phyloP scores from a whole-genome alignment of 2,329 filamentous ascomycete species.

The Ceratocystis lukuohia region DNA sequence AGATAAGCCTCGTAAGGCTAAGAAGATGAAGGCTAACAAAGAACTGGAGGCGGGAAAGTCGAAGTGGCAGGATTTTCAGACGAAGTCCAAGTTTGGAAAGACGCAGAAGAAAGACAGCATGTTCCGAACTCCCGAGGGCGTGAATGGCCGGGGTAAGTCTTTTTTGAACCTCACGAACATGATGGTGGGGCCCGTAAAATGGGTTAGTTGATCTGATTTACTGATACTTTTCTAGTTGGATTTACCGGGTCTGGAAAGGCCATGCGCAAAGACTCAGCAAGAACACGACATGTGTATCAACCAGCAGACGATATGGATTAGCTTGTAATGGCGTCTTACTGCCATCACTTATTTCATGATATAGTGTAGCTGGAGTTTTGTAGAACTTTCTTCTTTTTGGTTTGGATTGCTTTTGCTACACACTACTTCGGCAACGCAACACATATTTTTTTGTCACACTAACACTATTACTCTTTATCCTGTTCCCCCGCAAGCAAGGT shows the following conservation, averaged over 20 bases:
- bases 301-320: constrained; percentile 60
- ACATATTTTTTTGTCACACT: no score
- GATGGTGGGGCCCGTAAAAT: not conserved
- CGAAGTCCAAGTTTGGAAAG: constrained; percentile 59
- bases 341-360: not conserved
- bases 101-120: constrained; percentile 78
- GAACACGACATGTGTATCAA: constrained; percentile 75
- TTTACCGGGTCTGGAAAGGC: constrained; percentile 90
- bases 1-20: constrained; percentile 64
- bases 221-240: constrained; percentile 51
- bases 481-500: no score
- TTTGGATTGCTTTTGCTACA: not conserved
- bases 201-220: not conserved
- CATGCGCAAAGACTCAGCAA: constrained; percentile 83
- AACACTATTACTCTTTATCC: no score
- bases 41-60: constrained; percentile 81
- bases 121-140: constrained; percentile 83
- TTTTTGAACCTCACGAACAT: not conserved
- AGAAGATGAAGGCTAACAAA: constrained; percentile 83
- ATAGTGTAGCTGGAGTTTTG: not conserved
- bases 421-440: no score
- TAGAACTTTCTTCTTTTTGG: not conserved
- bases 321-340: constrained; percentile 22
- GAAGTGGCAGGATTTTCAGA: constrained; percentile 89
- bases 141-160: constrained; percentile 66